Conservation (phyloP, 345 rosid genomes). For the Citrus sp. region DNA sequence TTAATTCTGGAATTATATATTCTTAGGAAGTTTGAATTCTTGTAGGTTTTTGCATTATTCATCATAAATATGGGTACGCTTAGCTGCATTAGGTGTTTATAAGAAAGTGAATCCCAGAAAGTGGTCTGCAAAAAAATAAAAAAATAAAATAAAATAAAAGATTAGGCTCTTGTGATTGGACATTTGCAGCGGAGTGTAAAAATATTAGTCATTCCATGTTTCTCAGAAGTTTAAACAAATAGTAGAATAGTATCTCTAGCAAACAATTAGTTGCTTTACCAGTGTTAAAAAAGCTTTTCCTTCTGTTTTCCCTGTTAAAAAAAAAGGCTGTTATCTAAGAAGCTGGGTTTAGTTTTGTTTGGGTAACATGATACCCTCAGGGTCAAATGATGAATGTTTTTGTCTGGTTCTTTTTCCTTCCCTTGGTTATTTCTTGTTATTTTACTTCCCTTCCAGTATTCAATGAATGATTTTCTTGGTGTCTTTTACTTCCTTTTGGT, state of each 20-base stretch:
- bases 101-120: constrained; percentile 3
- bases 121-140: background rate
- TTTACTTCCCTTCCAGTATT: background rate
- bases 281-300: background rate
- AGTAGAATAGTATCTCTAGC: background rate
- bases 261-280: background rate
- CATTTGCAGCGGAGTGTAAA: background rate
- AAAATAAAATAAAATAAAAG: background rate
- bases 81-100: background rate
- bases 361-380: background rate
- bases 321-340: background rate
- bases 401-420: background rate
- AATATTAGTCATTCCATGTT: background rate
- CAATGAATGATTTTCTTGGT: background rate
- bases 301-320: background rate
- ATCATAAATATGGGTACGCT: background rate
- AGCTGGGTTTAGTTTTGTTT: background rate
- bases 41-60: background rate
- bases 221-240: background rate
- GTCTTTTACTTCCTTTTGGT: background rate
- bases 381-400: background rate
- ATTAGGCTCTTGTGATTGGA: background rate
- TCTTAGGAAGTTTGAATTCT: background rate
- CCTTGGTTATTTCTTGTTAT: background rate
- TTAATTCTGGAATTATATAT: background rate